Base-by-base conservation (phyloP, 75 land plant species). In the Chamaecyparis obtusa region DNA sequence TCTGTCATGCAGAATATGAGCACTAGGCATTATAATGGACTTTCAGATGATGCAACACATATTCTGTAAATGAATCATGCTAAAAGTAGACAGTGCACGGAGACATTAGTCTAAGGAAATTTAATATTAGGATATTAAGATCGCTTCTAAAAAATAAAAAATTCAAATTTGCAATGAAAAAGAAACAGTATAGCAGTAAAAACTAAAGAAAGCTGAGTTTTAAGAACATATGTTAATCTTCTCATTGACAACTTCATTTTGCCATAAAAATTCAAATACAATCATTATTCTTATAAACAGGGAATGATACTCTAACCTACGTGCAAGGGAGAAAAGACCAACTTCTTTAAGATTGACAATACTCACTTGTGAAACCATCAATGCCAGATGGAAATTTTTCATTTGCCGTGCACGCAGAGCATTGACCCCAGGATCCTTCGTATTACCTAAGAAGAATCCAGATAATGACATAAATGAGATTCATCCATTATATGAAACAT, bases 361-460 rank as follows among this genome's bases (percentile, higher is more conserved):
- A 3, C 48, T 78, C 88, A 97, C 97, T 96, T 95, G 96, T 33
- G 99, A 97, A 56, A 95, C 86, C 96, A 98, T 97, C 33, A 97
- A 87, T 44, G 97, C 99, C 87, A 98, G 60, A 85, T 97, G 99
- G 77, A 95, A 97, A 88, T 98, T 98, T 84, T 97, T 97, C 97
- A 98, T 94, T 89, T 98, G 99, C 9, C 99, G 93, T 30, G 90
- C 78, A 41, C 99, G 97, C 16, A 98, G 84, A n/a, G 92, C 89
- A 74, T 90, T 94, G 55, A 98, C 88, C 43, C 81, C 85, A 16
- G 86, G 46, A 85, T 98, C 96, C 48, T 60, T 88, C 19, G 97
- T 98, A 90, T 98, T 95, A 85, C 98, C 98, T 96, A 89, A n/a
- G 67, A n/a, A n/a, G n/a, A n/a, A n/a, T n/a, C n/a, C 27, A 87